A percentile compares a stretch with the other conserved stretches of the same genome.
These are phyloP conservation scores for Lachnellula hyalina DNA, from an alignment of 2,329 filamentous ascomycete genomes.

Conservation along the genomic window DNA sequence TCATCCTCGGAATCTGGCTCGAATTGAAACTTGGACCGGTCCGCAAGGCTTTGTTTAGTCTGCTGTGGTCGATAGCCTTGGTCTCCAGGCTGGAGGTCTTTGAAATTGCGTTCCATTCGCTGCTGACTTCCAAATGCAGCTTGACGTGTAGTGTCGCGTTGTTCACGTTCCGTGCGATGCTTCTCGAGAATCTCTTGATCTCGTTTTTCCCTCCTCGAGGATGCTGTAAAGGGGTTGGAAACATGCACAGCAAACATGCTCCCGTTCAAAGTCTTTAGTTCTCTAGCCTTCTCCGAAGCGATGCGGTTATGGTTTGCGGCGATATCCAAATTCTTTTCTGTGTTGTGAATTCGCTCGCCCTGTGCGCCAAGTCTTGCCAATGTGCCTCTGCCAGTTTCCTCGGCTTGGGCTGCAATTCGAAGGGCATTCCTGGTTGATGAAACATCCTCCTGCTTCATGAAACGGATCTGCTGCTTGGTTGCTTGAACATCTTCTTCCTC, in stretches of 20 bases:
- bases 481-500: constrained; percentile 69
- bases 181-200: constrained; percentile 67
- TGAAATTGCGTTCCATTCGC: constrained; percentile 49
- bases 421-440: constrained; percentile 66
- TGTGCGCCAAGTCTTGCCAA: constrained; percentile 71
- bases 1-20: constrained; percentile 47
- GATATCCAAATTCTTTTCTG: constrained; percentile 76
- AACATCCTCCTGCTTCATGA: constrained; percentile 73
- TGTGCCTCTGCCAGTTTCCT: constrained; percentile 67
- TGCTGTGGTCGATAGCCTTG: constrained; percentile 24
- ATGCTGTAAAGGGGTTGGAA: constrained; percentile 70
- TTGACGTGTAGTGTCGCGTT: constrained; percentile 57
- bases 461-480: constrained; percentile 68
- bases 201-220: constrained; percentile 55
- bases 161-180: constrained; percentile 59
- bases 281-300: constrained; percentile 73
- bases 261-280: constrained; percentile 78
- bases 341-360: constrained; percentile 75
- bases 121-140: constrained; percentile 47
- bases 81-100: constrained; percentile 35
- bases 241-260: constrained; percentile 89
- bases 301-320: constrained; percentile 70
- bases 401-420: constrained; percentile 60
- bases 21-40: constrained; percentile 70
- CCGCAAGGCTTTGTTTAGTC: constrained; percentile 42